Percentiles rank a stretch among this genome's conserved stretches.
phyloP scores from a whole-genome alignment of 768 basidiomycete genomes.

The Tephrocybe rancida region DNA sequence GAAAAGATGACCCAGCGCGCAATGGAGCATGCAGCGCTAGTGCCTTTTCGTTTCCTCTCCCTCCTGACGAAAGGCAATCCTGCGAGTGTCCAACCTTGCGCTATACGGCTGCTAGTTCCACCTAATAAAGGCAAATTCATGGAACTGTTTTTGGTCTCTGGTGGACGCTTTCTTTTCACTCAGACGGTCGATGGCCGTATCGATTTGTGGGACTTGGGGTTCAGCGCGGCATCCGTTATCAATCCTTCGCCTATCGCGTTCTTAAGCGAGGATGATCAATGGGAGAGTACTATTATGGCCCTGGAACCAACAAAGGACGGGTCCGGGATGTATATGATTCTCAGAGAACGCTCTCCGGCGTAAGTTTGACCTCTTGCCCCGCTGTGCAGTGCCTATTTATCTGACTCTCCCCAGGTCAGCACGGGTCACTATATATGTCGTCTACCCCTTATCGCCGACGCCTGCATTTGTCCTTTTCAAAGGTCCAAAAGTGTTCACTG shows the following conservation, averaged over 20 bases:
- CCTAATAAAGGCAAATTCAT: constrained; percentile 1
- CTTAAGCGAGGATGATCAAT: constrained; percentile 5
- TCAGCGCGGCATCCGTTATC: neutral
- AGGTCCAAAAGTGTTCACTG: neutral
- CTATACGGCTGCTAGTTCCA: constrained; percentile 1
- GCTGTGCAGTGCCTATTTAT: neutral
- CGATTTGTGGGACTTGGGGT: constrained; percentile 10
- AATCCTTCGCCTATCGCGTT: neutral
- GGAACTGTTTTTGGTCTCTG: constrained; percentile 6
- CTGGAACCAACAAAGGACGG: constrained; percentile 6
- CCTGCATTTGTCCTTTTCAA: constrained; percentile 3
- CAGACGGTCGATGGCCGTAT: constrained; percentile 5
- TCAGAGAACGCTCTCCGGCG: constrained; percentile 4
- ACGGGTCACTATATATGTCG: constrained; percentile 1
- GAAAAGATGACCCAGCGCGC: constrained; percentile 3
- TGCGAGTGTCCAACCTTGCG: neutral
- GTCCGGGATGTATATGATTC: constrained; percentile 2
- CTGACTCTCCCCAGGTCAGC: neutral
- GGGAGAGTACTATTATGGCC: constrained; percentile 3
- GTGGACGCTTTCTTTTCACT: constrained; percentile 11
- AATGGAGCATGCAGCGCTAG: constrained; percentile 4
- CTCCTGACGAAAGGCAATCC: neutral
- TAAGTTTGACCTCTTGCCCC: neutral
- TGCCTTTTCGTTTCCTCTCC: constrained; percentile 1
- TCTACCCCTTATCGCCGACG: neutral